Base-by-base conservation (phyloP, 306 rosid species). In the Ochetophila trinervis region DNA sequence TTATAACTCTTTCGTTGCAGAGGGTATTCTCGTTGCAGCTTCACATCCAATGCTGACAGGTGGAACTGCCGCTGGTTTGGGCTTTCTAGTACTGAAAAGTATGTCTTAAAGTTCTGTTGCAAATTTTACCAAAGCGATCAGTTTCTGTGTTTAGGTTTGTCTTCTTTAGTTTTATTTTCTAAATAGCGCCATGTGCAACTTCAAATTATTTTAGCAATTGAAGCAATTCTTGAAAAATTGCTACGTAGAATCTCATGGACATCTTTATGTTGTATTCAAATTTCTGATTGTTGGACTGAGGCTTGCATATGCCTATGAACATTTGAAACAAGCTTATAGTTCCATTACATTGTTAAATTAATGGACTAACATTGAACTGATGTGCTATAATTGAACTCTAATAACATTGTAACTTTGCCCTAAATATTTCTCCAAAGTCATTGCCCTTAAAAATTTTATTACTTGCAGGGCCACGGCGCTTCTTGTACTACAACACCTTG, bases 401-500 rank as follows among this genome's bases (percentile, higher is more conserved):
- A 50, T n/a, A 50, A 15, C 17, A 7, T n/a, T 50, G 10, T 17
- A 50, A 50, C 54, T 3, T 8, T 50, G 17, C 21, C 15, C 21
- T 5, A 6, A 50, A 16, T 50, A n/a, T 50, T 16, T 18, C 21
- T 50, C 65, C 62, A 47, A 60, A 55, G 18, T 70, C 21, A 63
- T 49, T 79, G 55, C 11, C 63, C 34, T 37, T 23, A 35, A 63
- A 67, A 69, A 61, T 22, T 65, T 34, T 81, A 14, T 75, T 21
- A 45, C 45, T 13, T 76, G 75, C 81, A 93, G 98, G 86, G 76
- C 97, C 98, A 48, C 88, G 97, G 15, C 84, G 68, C 52, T 65
- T 84, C 45, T 76, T 93, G 78, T 89, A 85, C 84, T 54, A 87
- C 82, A 93, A 83, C 66, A 74, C 87, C 11, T 24, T 82, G 76